Base-by-base conservation (phyloP, 768 basidiomycete genomes). In the Mycena vulgaris region DNA sequence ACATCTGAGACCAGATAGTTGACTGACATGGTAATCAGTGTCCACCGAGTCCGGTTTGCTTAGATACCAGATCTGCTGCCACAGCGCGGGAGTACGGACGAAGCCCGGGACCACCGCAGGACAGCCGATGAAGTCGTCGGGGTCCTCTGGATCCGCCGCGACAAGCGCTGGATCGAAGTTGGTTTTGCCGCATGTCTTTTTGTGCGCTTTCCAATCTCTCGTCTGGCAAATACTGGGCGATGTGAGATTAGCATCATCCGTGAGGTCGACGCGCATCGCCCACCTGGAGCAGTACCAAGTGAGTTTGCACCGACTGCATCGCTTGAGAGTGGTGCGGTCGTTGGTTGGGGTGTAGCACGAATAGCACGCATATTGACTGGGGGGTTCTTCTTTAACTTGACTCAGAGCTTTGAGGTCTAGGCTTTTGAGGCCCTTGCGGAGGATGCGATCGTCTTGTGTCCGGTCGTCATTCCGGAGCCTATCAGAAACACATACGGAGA, bases 141-240 rank as follows among this genome's bases (percentile, higher is more conserved):
- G 35, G 9, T 8, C 42, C 14, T 37, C 33, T 1, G 62, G 55
- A 1, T 56, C 42, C 21, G 68, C 62, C 21, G 27, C 21, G 28
- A 64, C 35, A 11, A 63, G 31, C 5, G 8, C 23, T 2, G 57
- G 62, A 23, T 70, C 63, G 33, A 70, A 70, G 2, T n/a, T 48
- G 2, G 27, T 9, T 5, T 33, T 10, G 21, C 57, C 57, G 49
- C 62, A 69, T 11, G 39, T 21, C 27, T 60, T 63, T 30, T 69
- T 64, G 45, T 64, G 68, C 11, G 40, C 39, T 5, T 45, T 25
- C 69, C 69, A 70, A 28, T 70, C 69, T 13, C 45, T 63, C 27
- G 49, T 69, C 40, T 70, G 69, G 35, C 69, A 70, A 19, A 33
- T 51, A 6, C 69, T 70, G 39, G n/a, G n/a, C n/a, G n/a, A n/a